phyloP scores from a whole-genome alignment of 768 basidiomycete species.

The Tylopilus felleus region DNA sequence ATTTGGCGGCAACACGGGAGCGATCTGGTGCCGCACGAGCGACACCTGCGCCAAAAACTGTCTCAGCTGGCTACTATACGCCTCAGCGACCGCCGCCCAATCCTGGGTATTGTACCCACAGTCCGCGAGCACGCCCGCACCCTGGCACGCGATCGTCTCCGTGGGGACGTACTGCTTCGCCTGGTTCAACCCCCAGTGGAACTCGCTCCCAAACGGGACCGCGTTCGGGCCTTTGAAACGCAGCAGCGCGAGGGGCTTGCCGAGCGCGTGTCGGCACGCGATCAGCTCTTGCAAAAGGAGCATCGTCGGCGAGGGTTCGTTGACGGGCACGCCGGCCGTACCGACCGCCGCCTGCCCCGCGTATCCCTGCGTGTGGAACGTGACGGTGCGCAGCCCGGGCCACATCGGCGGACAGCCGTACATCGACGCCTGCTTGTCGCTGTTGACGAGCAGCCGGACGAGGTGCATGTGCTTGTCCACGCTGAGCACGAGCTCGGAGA shows the following conservation, averaged over 20 bases:
- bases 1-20: slow-evolving; percentile 31
- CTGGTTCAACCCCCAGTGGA: slow-evolving; percentile 28
- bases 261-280: slow-evolving; percentile 19
- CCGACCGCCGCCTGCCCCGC: slow-evolving; percentile 14
- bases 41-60: slow-evolving; percentile 33
- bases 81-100: slow-evolving; percentile 30
- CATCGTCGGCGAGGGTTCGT: slow-evolving; percentile 32
- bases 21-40: slow-evolving; percentile 29
- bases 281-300: slow-evolving; percentile 27
- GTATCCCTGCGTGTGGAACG: slow-evolving; percentile 31
- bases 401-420: slow-evolving; percentile 29
- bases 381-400: slow-evolving; percentile 23
- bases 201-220: slow-evolving; percentile 25
- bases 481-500: slow-evolving; percentile 31
- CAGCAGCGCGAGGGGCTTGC: slow-evolving; percentile 20
- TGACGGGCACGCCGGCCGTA: slow-evolving; percentile 20
- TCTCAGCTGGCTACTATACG: slow-evolving; percentile 27
- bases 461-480: slow-evolving; percentile 30
- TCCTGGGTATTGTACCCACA: slow-evolving; percentile 24
- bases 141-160: slow-evolving; percentile 21
- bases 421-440: slow-evolving; percentile 33
- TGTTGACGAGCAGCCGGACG: slow-evolving; percentile 31
- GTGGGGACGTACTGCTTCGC: slow-evolving; percentile 26
- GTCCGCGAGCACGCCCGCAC: slow-evolving; percentile 21
- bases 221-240: slow-evolving; percentile 32